Percentiles rank a stretch among this genome's conserved stretches.
Evolutionary conservation across 73 alveolate species (phyloP).

Genomic region (Paramecium primaurelia): DNA sequence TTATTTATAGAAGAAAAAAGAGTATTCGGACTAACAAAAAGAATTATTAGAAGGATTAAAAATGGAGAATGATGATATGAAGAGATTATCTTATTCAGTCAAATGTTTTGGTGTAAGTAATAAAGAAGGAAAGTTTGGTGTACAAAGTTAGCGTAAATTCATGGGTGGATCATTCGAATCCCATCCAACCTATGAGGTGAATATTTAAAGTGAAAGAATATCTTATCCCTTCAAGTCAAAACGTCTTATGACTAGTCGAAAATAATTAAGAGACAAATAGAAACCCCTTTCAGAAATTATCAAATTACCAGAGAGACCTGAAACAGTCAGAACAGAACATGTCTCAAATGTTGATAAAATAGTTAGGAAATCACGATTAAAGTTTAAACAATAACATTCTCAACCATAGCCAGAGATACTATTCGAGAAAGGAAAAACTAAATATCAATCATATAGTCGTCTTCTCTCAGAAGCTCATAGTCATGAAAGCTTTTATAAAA

Average conservation of each 20-base stretch:
- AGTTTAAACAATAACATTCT: slow-evolving; percentile 1
- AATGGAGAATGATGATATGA: background rate
- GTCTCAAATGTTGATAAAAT: background rate
- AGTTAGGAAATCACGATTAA: background rate
- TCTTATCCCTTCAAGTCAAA: slow-evolving; percentile 7
- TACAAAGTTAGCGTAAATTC: background rate
- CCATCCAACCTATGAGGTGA: background rate
- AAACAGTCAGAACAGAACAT: background rate
- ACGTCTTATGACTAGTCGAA: background rate
- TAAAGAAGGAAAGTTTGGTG: background rate
- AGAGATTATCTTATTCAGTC: background rate
- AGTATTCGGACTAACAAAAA: background rate
- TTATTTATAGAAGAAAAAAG: background rate
- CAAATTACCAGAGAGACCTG: background rate
- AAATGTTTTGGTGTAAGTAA: background rate
- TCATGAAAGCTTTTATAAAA: background rate
- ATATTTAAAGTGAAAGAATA: background rate
- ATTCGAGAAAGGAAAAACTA: background rate
- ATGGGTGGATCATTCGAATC: background rate
- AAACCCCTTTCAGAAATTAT: background rate
- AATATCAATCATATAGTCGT: background rate
- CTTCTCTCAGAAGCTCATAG: slow-evolving; percentile 16
- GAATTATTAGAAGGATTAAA: background rate
- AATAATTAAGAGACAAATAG: background rate
- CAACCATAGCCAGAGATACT: background rate